Evolutionary conservation across 2,329 filamentous ascomycete species (phyloP).

Genomic region (Trichoderma guizhouense): DNA sequence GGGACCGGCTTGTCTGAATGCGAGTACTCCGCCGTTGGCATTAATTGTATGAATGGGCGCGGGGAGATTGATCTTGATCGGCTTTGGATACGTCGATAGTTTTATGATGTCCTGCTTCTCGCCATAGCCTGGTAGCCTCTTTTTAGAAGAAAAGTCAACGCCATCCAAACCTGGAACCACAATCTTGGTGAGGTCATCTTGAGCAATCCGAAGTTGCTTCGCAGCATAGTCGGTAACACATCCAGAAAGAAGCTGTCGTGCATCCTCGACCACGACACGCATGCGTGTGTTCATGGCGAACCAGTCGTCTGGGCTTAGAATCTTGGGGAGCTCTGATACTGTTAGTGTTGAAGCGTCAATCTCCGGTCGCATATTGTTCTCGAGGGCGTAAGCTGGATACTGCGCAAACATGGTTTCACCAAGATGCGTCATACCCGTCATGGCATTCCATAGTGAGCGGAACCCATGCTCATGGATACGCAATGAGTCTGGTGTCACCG

Average conservation of each 20-base stretch:
- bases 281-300: neutral
- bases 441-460: neutral
- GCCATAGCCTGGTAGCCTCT: neutral
- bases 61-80: neutral
- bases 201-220: neutral
- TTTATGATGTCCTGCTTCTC: neutral
- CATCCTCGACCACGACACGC: neutral
- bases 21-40: neutral
- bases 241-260: neutral
- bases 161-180: neutral
- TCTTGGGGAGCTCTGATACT: neutral
- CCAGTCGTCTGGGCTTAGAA: neutral
- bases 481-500: neutral
- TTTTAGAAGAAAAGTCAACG: neutral
- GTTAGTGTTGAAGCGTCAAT: neutral
- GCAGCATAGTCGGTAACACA: neutral
- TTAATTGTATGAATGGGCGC: neutral
- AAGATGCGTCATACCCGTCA: neutral
- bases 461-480: neutral
- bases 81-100: neutral
- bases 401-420: neutral
- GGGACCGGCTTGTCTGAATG: neutral
- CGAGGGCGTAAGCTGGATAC: neutral
- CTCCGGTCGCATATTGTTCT: neutral
- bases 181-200: neutral